These are phyloP conservation scores for Chlorella sp. DNA, from an alignment of 139 green algal species.

Conservation along the genomic window DNA sequence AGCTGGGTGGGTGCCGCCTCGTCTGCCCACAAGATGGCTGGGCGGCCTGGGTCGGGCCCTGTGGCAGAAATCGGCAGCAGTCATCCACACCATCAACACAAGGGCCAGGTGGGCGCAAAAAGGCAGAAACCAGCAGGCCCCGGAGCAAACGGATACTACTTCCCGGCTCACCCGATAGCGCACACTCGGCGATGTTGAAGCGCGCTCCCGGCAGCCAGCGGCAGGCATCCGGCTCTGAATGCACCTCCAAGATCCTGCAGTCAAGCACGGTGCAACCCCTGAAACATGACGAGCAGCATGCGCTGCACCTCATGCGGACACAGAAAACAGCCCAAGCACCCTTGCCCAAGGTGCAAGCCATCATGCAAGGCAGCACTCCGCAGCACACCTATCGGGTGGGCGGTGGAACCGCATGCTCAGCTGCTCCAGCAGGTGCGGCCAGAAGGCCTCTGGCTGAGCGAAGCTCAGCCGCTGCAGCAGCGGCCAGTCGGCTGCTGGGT, in stretches of 20 bases:
- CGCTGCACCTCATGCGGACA: too few relatives aligned
- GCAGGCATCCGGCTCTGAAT: constrained; percentile 52
- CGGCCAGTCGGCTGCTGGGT: constrained; percentile 46
- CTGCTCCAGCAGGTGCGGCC: constrained; percentile 55
- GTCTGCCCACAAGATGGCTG: constrained; percentile 81
- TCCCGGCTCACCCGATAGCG: constrained; percentile 42
- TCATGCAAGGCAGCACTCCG: not conserved
- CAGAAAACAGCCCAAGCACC: too few relatives aligned
- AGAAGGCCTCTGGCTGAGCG: constrained; percentile 69
- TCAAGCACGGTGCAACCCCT: not conserved
- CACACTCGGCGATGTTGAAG: constrained; percentile 86
- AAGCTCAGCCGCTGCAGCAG: constrained; percentile 68
- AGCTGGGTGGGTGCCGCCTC: constrained; percentile 64
- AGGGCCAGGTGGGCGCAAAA: too few relatives aligned
- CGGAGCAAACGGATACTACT: too few relatives aligned
- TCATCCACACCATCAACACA: too few relatives aligned
- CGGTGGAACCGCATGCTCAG: constrained; percentile 61
- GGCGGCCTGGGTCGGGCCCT: constrained; percentile 39
- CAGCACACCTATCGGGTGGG: constrained; percentile 41
- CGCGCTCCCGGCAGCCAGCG: constrained; percentile 79
- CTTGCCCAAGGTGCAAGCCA: too few relatives aligned
- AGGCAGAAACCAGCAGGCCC: too few relatives aligned
- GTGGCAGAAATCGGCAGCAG: too few relatives aligned
- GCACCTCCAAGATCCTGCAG: constrained; percentile 44
- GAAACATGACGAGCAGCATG: too few relatives aligned